A percentile compares a stretch with the other conserved stretches of the same genome.
Conservation (phyloP, 164 flowering plant species). For the Taxillus chinensis region DNA sequence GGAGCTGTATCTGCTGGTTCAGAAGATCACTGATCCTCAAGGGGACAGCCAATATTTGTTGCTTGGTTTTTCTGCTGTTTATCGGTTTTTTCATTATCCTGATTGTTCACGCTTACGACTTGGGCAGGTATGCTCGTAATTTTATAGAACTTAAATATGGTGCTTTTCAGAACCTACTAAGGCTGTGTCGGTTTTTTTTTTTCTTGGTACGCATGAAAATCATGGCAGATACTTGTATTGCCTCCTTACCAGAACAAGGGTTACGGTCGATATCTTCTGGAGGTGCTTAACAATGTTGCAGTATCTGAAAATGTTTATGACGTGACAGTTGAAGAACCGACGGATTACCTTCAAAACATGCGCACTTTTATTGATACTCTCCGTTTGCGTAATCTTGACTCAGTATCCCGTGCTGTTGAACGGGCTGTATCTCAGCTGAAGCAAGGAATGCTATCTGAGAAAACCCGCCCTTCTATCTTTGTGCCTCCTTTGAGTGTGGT, state of each 20-base stretch:
- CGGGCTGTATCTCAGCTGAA: slow-evolving; percentile 29
- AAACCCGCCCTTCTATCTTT: slow-evolving; percentile 22
- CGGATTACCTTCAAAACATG: slow-evolving; percentile 69
- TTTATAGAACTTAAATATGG: not conserved
- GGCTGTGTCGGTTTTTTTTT: not conserved
- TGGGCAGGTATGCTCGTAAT: slow-evolving; percentile 54
- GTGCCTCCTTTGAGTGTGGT: slow-evolving; percentile 39
- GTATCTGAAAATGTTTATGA: slow-evolving; percentile 64
- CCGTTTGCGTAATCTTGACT: slow-evolving; percentile 43
- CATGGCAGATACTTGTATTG: slow-evolving; percentile 66
- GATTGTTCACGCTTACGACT: slow-evolving; percentile 67
- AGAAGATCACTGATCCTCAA: slow-evolving; percentile 29
- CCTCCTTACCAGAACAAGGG: slow-evolving; percentile 87
- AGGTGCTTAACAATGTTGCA: slow-evolving; percentile 57
- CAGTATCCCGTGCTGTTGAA: slow-evolving; percentile 33
- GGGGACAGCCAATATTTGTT: slow-evolving; percentile 26
- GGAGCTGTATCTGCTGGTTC: slow-evolving; percentile 66
- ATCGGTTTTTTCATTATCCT: slow-evolving; percentile 77
- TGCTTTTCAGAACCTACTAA: not conserved
- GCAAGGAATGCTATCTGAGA: slow-evolving; percentile 49
- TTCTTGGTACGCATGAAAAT: not conserved
- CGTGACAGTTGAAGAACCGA: slow-evolving; percentile 80
- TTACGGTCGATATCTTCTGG: slow-evolving; percentile 60
- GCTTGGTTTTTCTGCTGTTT: slow-evolving; percentile 74
- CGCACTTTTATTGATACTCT: slow-evolving; percentile 58